These are phyloP conservation scores for Phyllostachys edulis DNA, from an alignment of 176 grass and related monocot species.

Conservation along the genomic window DNA sequence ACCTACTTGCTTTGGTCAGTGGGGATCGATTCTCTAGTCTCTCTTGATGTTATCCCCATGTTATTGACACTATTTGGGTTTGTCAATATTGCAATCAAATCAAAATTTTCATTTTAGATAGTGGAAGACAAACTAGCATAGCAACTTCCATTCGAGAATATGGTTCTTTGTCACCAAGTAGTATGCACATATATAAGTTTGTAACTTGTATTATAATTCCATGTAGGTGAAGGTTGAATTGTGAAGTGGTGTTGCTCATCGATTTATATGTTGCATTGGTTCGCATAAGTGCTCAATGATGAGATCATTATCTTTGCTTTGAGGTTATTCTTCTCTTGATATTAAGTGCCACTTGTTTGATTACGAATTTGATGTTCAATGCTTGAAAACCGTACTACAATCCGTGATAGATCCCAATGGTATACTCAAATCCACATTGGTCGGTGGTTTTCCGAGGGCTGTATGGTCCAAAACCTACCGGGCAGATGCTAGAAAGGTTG, in stretches of 20 bases:
- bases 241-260: neutral
- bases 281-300: slow-evolving; percentile 14
- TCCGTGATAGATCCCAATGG: slow-evolving; percentile 47
- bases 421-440: slow-evolving; percentile 49
- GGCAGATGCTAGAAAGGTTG: too few relatives aligned
- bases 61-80: neutral
- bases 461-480: too few relatives aligned
- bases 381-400: slow-evolving; percentile 38
- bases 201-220: neutral
- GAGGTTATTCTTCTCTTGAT: slow-evolving; percentile 21
- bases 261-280: neutral
- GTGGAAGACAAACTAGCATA: neutral
- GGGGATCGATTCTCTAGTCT: slow-evolving; percentile 36
- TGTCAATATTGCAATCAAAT: neutral
- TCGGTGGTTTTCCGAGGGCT: too few relatives aligned
- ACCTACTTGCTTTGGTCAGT: slow-evolving; percentile 5
- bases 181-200: neutral
- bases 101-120: neutral
- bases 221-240: slow-evolving; percentile 29
- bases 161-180: neutral
- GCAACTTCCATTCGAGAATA: neutral
- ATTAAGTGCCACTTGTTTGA: slow-evolving; percentile 28
- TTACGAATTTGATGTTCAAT: slow-evolving; percentile 43
- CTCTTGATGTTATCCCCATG: neutral
- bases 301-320: slow-evolving; percentile 33